Conservation (phyloP, 441 rosid species). For the Adansonia rubrostipa region DNA sequence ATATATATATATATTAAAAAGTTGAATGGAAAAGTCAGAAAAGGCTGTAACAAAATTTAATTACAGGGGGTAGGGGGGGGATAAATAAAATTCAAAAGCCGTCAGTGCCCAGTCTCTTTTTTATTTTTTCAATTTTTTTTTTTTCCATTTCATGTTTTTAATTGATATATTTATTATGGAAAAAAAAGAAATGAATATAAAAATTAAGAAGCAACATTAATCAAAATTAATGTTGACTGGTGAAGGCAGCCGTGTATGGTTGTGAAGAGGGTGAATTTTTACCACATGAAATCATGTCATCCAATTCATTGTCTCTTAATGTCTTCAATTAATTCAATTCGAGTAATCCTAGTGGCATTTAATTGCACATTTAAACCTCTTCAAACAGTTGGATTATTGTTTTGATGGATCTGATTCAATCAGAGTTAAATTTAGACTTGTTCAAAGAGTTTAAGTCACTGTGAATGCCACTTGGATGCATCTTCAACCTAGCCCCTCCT, state of each 20-base stretch:
- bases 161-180: neutral
- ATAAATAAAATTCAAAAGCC: neutral
- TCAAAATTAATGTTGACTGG: conserved; percentile 7
- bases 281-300: neutral
- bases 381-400: no score
- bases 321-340: no score
- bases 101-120: neutral
- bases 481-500: no score
- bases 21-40: neutral
- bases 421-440: no score
- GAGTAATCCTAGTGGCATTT: no score
- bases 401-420: no score
- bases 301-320: no score
- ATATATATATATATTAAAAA: no score
- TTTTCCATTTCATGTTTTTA: neutral
- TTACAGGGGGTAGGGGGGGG: neutral
- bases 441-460: no score
- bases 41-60: neutral
- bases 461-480: no score
- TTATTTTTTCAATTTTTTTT: neutral
- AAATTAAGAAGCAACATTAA: neutral
- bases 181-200: neutral
- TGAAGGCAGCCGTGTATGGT: neutral
- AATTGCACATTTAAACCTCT: no score
- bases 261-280: neutral